phyloP scores from a whole-genome alignment of 2,329 filamentous ascomycete species.

The Taxawa tesnikishii region DNA sequence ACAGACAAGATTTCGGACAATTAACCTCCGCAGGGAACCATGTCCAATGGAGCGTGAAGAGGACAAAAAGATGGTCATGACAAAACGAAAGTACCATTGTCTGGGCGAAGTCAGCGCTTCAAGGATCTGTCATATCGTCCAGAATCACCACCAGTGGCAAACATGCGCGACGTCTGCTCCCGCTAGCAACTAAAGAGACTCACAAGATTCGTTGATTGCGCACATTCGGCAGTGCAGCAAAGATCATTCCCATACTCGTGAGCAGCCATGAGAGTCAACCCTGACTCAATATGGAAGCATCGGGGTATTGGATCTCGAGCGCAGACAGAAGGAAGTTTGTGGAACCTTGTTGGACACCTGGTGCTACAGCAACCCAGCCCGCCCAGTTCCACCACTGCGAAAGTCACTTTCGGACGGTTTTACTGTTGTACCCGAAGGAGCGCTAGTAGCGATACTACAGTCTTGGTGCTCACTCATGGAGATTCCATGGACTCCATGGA shows the following conservation, averaged over 20 bases:
- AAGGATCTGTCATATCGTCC: no score
- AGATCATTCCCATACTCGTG: conserved; percentile 23
- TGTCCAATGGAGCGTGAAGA: conserved; percentile 25
- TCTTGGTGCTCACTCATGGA: no score
- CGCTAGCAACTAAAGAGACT: no score
- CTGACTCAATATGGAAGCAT: conserved; percentile 18
- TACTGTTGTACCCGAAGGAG: no score
- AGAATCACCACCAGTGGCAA: no score
- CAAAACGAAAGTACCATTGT: conserved; percentile 23
- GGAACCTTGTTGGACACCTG: conserved; percentile 26
- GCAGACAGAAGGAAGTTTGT: conserved; percentile 28
- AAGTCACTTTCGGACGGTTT: no score
- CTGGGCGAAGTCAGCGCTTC: neutral
- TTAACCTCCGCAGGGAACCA: conserved; percentile 28
- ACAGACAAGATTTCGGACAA: conserved; percentile 26
- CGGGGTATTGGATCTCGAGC: conserved; percentile 24
- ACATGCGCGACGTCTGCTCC: no score
- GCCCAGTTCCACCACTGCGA: conserved; percentile 28
- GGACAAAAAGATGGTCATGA: conserved; percentile 23
- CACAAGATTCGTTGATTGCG: conserved; percentile 21
- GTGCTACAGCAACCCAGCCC: conserved; percentile 24
- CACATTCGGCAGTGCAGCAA: conserved; percentile 25
- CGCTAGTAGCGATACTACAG: no score
- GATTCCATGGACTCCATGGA: no score
- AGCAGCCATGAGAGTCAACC: conserved; percentile 27